Percentiles rank a stretch among this genome's conserved stretches.
phyloP scores from a whole-genome alignment of 805 yeast genomes.

The Candida andamanensis region DNA sequence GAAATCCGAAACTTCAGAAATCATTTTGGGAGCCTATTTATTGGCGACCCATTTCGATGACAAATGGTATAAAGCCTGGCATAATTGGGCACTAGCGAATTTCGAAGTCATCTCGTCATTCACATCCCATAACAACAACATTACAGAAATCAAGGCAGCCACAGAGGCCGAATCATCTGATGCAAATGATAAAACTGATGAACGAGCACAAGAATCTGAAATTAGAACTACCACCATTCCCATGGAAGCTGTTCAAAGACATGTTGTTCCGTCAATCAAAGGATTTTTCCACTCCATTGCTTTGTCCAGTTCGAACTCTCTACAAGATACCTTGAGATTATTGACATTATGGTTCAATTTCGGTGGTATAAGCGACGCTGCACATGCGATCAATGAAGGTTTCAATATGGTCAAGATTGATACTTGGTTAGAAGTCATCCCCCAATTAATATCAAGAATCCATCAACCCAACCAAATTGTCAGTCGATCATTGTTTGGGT shows the following conservation, averaged over 20 bases:
- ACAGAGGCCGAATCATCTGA: constrained; percentile 5
- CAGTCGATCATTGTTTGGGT: constrained; percentile 69
- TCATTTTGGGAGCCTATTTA: constrained; percentile 84
- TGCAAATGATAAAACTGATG: constrained; percentile 9
- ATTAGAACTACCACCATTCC: constrained; percentile 23
- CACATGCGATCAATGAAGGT: constrained; percentile 86
- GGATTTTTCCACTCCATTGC: constrained; percentile 96
- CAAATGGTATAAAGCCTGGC: constrained; percentile 98
- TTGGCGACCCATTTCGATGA: constrained; percentile 93
- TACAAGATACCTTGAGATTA: constrained; percentile 88
- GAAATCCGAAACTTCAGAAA: constrained; percentile 72
- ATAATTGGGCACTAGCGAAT: constrained; percentile 97
- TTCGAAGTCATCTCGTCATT: constrained; percentile 84
- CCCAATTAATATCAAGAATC: constrained; percentile 92
- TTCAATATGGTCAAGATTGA: constrained; percentile 84
- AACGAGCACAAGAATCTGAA: constrained; percentile 8
- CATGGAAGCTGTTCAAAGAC: constrained; percentile 65
- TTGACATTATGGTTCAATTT: constrained; percentile 93
- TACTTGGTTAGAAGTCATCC: constrained; percentile 92
- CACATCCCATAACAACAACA: constrained; percentile 24
- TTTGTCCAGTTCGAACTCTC: constrained; percentile 75
- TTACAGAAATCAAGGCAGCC: constrained; percentile 10
- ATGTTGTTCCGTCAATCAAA: constrained; percentile 91
- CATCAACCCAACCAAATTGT: constrained; percentile 91
- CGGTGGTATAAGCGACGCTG: constrained; percentile 91